Percentiles rank a stretch among this genome's conserved stretches.
Evolutionary conservation across 441 rosid species (phyloP).

Genomic region (Erysimum pusillum): DNA sequence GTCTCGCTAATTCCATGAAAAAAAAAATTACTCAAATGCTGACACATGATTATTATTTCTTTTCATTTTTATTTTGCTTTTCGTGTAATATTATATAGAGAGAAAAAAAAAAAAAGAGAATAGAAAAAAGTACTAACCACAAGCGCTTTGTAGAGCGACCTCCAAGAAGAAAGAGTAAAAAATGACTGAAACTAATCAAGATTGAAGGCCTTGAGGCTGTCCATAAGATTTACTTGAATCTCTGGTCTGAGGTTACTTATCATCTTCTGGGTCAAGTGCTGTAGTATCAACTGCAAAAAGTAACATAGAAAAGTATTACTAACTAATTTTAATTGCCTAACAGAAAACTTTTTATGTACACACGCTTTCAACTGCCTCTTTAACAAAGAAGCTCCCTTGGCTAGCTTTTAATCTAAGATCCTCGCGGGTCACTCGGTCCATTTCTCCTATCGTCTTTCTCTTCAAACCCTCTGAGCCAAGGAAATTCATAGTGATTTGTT

Average conservation of each 20-base stretch:
- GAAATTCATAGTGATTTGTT: not conserved
- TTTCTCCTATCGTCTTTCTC: not conserved
- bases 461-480: conserved; percentile 21
- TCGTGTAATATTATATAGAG: not conserved
- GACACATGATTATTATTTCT: no score
- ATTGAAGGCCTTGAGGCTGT: not conserved
- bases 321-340: not conserved
- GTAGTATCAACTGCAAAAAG: not conserved
- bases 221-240: not conserved
- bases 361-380: not conserved
- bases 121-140: not conserved
- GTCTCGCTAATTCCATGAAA: no score
- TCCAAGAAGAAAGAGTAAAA: not conserved
- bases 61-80: no score
- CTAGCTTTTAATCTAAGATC: not conserved
- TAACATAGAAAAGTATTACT: not conserved
- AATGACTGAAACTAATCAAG: conserved; percentile 7
- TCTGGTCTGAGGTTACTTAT: conserved; percentile 19
- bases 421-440: not conserved
- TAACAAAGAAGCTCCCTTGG: not conserved
- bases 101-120: no score
- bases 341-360: not conserved
- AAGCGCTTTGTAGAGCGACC: not conserved
- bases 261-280: not conserved
- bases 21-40: no score